phyloP scores from a whole-genome alignment of 2,329 filamentous ascomycete species.

The Phialophora expanda region DNA sequence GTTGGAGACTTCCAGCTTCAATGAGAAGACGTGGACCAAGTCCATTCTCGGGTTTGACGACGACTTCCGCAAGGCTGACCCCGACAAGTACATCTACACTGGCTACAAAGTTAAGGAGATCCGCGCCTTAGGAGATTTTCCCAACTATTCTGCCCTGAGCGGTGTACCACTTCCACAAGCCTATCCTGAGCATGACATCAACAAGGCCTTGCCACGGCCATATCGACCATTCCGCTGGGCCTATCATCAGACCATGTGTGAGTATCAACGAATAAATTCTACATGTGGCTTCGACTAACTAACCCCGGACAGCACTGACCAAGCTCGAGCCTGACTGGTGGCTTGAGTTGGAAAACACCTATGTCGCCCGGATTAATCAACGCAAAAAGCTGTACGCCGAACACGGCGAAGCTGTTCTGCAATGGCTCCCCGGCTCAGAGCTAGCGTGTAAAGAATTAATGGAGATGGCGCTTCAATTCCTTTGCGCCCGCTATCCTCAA shows the following conservation, averaged over 20 bases:
- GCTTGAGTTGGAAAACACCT: conserved; percentile 83
- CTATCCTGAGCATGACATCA: conserved; percentile 69
- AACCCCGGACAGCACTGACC: conserved; percentile 63
- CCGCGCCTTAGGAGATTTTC: conserved; percentile 73
- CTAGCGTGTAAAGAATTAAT: conserved; percentile 83
- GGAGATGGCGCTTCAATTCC: conserved; percentile 82
- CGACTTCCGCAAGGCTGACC: conserved; percentile 47
- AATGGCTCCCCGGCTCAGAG: conserved; percentile 74
- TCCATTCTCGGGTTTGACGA: conserved; percentile 49
- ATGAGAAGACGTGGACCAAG: conserved; percentile 44
- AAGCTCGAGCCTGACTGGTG: conserved; percentile 85
- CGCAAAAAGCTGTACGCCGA: conserved; percentile 68
- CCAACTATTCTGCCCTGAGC: conserved; percentile 75
- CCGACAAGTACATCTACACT: conserved; percentile 63
- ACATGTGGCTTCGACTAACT: conserved; percentile 5
- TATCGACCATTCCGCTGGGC: conserved; percentile 83
- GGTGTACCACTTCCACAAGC: conserved; percentile 73
- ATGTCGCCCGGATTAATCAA: conserved; percentile 69
- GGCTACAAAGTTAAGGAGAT: conserved; percentile 75
- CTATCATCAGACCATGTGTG: conserved; percentile 93
- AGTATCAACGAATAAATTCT: conserved; percentile 43
- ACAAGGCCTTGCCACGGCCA: conserved; percentile 71
- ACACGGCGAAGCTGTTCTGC: conserved; percentile 68
- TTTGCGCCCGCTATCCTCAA: conserved; percentile 77
- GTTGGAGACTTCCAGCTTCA: conserved; percentile 34